These are phyloP conservation scores for Phytophthora chlamydospora DNA, from an alignment of 352 stramenopile genomes.

Conservation along the genomic window DNA sequence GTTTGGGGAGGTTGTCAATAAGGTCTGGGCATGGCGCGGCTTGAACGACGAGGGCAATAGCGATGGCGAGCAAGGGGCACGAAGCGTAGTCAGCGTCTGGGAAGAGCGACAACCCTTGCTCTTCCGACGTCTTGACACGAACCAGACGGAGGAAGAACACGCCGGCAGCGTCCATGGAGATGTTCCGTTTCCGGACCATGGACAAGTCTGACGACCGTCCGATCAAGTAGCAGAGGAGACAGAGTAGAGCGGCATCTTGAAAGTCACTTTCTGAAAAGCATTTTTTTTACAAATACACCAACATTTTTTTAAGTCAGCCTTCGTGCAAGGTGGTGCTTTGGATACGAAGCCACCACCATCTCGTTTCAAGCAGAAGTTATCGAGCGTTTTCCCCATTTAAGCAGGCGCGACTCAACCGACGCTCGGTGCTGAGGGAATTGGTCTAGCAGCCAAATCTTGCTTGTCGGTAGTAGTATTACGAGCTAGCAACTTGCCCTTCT, in stretches of 20 bases:
- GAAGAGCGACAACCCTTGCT: constrained; percentile 39
- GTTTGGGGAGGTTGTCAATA: constrained; percentile 7
- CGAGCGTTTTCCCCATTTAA: constrained; percentile 8
- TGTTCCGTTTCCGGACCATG: constrained; percentile 23
- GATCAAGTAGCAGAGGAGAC: constrained; percentile 43
- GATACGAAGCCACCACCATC: constrained; percentile 30
- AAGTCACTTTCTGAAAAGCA: constrained; percentile 24
- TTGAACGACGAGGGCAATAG: constrained; percentile 20
- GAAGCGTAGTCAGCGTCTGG: constrained; percentile 18
- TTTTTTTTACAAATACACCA: constrained; percentile 34
- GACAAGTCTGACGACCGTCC: constrained; percentile 33
- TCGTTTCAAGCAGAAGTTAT: constrained; percentile 27
- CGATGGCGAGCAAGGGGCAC: constrained; percentile 25
- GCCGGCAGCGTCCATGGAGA: constrained; percentile 17
- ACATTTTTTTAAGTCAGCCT: constrained; percentile 28
- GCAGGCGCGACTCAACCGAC: constrained; percentile 8
- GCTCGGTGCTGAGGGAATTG: constrained; percentile 18
- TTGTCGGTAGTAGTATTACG: constrained; percentile 17
- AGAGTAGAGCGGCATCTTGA: constrained; percentile 35
- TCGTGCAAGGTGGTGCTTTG: constrained; percentile 37
- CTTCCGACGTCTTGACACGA: constrained; percentile 36
- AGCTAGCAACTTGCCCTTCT: constrained; percentile 16
- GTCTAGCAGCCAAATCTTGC: constrained; percentile 9
- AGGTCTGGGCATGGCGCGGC: neutral
- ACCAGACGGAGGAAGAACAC: constrained; percentile 39